phyloP scores from a whole-genome alignment of 495 filamentous ascomycete species.

The Xylaria longipes region DNA sequence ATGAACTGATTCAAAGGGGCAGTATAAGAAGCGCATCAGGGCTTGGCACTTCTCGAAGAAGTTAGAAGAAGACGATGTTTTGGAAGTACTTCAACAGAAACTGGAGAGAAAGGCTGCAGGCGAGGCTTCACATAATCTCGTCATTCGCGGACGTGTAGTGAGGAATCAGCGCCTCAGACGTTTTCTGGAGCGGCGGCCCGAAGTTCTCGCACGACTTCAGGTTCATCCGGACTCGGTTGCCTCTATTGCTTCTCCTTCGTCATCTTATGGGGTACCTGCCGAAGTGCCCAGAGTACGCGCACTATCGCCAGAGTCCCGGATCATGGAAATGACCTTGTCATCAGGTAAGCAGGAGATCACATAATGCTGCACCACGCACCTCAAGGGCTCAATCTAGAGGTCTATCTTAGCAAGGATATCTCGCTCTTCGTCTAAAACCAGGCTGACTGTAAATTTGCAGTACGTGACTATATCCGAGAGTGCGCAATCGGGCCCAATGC shows the following conservation, averaged over 20 bases:
- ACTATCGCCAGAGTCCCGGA: conserved; percentile 22
- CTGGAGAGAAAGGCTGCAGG: conserved; percentile 23
- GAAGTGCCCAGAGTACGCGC: conserved; percentile 20
- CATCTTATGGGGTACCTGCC: background rate
- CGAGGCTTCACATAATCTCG: conserved; percentile 13
- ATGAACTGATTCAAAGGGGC: conserved; percentile 12
- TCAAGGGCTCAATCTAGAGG: background rate
- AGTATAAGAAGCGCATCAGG: conserved; percentile 31
- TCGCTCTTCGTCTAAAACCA: background rate
- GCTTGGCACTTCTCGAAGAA: conserved; percentile 29
- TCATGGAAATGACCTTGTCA: conserved; percentile 25
- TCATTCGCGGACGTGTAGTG: conserved; percentile 28
- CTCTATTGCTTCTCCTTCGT: conserved; percentile 13
- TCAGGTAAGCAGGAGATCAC: conserved; percentile 23
- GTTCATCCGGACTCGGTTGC: conserved; percentile 1
- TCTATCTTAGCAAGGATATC: background rate
- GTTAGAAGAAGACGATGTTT: conserved; percentile 27
- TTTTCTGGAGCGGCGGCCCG: conserved; percentile 26
- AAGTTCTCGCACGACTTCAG: conserved; percentile 23
- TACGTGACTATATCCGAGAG: conserved; percentile 25
- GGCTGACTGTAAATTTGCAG: conserved; percentile 22
- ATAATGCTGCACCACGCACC: background rate
- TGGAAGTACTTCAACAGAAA: conserved; percentile 27
- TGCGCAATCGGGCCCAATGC: conserved; percentile 20
- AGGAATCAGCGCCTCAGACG: conserved; percentile 27